Evolutionary conservation across 2,329 filamentous ascomycete genomes (phyloP).

Genomic region (Penicillium hordei): DNA sequence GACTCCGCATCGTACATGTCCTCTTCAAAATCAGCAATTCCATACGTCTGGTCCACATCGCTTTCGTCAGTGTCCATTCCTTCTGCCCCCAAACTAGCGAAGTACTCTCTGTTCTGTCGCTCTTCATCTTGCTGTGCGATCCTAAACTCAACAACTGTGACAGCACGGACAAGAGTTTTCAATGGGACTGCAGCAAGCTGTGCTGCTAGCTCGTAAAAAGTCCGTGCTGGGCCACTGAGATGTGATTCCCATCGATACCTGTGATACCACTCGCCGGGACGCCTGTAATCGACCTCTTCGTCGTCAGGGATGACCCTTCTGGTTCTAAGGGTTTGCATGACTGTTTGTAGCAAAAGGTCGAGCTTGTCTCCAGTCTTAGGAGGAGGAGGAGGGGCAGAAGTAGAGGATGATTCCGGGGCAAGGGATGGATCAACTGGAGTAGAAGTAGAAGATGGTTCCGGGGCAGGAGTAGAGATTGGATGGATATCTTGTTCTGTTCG

Average conservation of each 20-base stretch:
- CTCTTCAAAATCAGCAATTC: neutral
- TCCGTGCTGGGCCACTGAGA: conserved; percentile 46
- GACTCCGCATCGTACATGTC: neutral
- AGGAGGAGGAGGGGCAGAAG: conserved; percentile 10
- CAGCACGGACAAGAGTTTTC: conserved; percentile 51
- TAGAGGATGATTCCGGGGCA: neutral
- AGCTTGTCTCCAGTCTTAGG: conserved; percentile 26
- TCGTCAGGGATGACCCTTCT: conserved; percentile 41
- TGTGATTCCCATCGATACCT: conserved; percentile 51
- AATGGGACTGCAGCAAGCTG: conserved; percentile 52
- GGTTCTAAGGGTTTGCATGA: conserved; percentile 45
- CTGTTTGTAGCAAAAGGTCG: conserved; percentile 42
- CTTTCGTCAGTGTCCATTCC: conserved; percentile 20
- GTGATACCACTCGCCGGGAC: conserved; percentile 54
- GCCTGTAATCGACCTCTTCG: conserved; percentile 27
- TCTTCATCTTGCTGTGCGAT: conserved; percentile 43
- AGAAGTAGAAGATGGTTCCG: conserved; percentile 3
- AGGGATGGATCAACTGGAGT: conserved; percentile 10
- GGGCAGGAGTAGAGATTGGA: conserved; percentile 1
- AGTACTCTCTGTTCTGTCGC: conserved; percentile 34
- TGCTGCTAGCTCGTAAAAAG: conserved; percentile 55
- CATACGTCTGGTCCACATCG: conserved; percentile 14
- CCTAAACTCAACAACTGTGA: conserved; percentile 51
- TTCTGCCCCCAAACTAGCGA: conserved; percentile 22
- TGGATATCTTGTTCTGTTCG: conserved; percentile 22